A percentile compares a stretch with the other conserved stretches of the same genome.
Conservation (phyloP, 2,329 filamentous ascomycete species). For the Grosmannia serpens region DNA sequence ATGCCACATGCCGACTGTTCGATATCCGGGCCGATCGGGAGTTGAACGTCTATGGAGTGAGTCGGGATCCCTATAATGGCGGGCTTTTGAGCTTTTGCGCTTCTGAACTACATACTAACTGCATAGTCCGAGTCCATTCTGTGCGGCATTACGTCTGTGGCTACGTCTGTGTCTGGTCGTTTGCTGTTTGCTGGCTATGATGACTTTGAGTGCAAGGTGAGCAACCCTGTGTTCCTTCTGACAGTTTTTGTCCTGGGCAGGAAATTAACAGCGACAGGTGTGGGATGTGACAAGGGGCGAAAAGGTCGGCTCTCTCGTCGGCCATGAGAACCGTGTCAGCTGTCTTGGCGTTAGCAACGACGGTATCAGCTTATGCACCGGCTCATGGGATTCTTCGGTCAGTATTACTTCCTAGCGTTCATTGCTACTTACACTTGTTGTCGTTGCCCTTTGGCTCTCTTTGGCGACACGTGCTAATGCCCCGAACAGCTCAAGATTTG, state of each 20-base stretch:
- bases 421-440: background rate
- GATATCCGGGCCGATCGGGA: conserved; percentile 91
- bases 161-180: conserved; percentile 91
- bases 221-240: conserved; percentile 5
- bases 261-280: conserved; percentile 44
- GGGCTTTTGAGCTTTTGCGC: background rate
- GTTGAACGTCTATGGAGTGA: conserved; percentile 56
- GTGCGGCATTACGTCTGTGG: conserved; percentile 95
- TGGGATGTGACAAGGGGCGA: conserved; percentile 97
- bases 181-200: conserved; percentile 96
- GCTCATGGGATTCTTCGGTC: conserved; percentile 98
- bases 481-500: conserved; percentile 66
- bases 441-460: background rate
- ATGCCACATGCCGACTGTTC: conserved; percentile 93
- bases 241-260: background rate
- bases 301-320: conserved; percentile 90
- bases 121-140: conserved; percentile 86
- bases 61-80: conserved; percentile 16
- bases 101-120: conserved; percentile 12
- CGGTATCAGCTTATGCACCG: conserved; percentile 96
- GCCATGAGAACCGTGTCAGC: conserved; percentile 97
- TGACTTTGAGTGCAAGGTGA: conserved; percentile 98
- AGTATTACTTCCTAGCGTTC: conserved; percentile 34
- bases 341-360: conserved; percentile 98
- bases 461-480: conserved; percentile 16